These are phyloP conservation scores for Dentipellis sp. DNA, from an alignment of 768 basidiomycete genomes.

Conservation along the genomic window DNA sequence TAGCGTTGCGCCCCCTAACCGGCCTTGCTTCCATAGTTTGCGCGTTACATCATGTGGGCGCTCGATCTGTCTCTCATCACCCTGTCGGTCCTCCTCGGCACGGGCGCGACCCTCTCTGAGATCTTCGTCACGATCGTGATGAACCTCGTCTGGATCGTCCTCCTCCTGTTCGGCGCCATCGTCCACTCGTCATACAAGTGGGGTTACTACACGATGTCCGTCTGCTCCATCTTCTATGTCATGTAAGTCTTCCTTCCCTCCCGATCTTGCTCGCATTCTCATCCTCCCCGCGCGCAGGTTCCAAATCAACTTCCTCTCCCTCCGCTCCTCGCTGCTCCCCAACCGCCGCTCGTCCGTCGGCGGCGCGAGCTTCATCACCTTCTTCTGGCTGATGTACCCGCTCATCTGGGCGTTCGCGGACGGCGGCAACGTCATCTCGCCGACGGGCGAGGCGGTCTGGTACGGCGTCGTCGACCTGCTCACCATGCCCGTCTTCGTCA, in stretches of 20 bases:
- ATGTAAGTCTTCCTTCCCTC: slow-evolving; percentile 24
- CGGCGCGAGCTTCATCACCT: slow-evolving; percentile 36
- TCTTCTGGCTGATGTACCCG: slow-evolving; percentile 50
- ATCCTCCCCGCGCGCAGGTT: slow-evolving; percentile 17
- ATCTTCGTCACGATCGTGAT: slow-evolving; percentile 35
- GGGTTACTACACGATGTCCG: slow-evolving; percentile 34
- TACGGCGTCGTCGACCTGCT: slow-evolving; percentile 40
- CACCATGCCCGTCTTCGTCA: slow-evolving; percentile 27
- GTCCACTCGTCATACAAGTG: slow-evolving; percentile 36
- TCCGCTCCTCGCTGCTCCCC: slow-evolving; percentile 11
- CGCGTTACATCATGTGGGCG: slow-evolving; percentile 39
- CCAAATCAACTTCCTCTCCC: slow-evolving; percentile 20
- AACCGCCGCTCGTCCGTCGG: slow-evolving; percentile 22
- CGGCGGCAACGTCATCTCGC: slow-evolving; percentile 40
- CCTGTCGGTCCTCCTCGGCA: slow-evolving; percentile 33
- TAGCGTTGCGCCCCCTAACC: background rate
- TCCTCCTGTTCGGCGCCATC: slow-evolving; percentile 35
- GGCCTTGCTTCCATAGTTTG: slow-evolving; percentile 21
- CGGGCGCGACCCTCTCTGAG: slow-evolving; percentile 32
- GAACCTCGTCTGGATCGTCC: slow-evolving; percentile 31
- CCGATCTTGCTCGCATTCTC: slow-evolving; percentile 9
- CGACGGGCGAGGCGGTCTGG: slow-evolving; percentile 44
- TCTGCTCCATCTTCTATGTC: slow-evolving; percentile 33
- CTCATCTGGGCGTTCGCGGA: slow-evolving; percentile 49
- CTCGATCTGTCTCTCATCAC: slow-evolving; percentile 39